phyloP scores from a whole-genome alignment of 306 rosid genomes.

The Styphnolobium japonicum region DNA sequence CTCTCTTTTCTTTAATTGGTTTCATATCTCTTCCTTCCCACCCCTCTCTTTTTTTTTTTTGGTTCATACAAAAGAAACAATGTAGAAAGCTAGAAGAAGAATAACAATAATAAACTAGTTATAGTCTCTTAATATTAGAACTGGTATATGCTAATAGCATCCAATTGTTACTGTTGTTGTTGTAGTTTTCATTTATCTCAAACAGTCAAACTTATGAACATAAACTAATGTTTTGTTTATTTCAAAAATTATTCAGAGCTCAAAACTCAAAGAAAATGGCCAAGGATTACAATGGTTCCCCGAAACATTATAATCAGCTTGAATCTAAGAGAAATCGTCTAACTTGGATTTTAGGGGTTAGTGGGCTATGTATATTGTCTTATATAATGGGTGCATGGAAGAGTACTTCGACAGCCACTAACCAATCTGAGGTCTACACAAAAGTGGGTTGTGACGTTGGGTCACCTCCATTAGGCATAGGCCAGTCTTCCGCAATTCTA shows the following conservation, averaged over 20 bases:
- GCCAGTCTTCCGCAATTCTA: not conserved
- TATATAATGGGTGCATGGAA: slow-evolving; percentile 82
- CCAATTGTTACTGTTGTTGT: not conserved
- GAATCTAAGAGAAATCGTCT: slow-evolving; percentile 73
- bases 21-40: too few relatives aligned
- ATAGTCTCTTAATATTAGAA: not conserved
- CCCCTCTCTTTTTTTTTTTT: too few relatives aligned
- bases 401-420: slow-evolving; percentile 34
- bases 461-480: slow-evolving; percentile 8
- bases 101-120: not conserved
- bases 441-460: slow-evolving; percentile 51
- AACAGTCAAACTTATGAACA: not conserved
- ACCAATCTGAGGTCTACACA: slow-evolving; percentile 49
- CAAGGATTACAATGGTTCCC: slow-evolving; percentile 82
- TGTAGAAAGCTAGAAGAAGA: not conserved
- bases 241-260: slow-evolving; percentile 13
- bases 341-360: slow-evolving; percentile 71
- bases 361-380: slow-evolving; percentile 71
- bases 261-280: slow-evolving; percentile 48
- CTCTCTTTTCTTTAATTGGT: too few relatives aligned
- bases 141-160: not conserved
- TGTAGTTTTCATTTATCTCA: not conserved
- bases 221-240: slow-evolving; percentile 7
- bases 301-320: slow-evolving; percentile 64
- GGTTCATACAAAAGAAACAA: too few relatives aligned